A percentile compares a stretch with the other conserved stretches of the same genome.
Evolutionary conservation across 169 alveolate genomes (phyloP).

Genomic region (Amoebophrya sp.): DNA sequence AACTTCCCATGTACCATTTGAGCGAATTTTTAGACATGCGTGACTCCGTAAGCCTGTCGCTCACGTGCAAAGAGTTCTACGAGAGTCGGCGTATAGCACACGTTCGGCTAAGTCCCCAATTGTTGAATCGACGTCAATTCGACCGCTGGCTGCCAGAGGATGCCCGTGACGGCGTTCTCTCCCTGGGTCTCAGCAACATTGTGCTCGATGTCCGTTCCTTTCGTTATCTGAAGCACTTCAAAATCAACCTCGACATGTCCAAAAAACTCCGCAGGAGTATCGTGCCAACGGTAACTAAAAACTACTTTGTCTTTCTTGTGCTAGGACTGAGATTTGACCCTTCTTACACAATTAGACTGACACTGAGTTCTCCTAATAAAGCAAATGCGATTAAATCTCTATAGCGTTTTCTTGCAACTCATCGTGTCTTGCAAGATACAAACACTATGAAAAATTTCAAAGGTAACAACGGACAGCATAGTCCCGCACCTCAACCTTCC

Average conservation of each 20-base stretch:
- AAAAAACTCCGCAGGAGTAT: background rate
- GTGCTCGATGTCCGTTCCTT: background rate
- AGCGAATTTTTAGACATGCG: background rate
- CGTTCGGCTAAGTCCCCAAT: background rate
- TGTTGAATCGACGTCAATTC: background rate
- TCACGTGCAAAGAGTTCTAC: slow-evolving; percentile 19
- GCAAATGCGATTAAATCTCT: too few species aligned
- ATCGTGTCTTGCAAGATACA: background rate
- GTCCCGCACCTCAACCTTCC: background rate
- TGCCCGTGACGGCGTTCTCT: background rate
- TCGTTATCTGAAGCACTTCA: background rate
- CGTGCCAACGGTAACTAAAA: background rate
- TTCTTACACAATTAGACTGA: too few species aligned
- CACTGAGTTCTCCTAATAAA: too few species aligned
- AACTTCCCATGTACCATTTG: background rate
- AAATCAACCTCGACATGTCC: slow-evolving; percentile 11
- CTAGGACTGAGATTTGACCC: too few species aligned
- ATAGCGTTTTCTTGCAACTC: too few species aligned
- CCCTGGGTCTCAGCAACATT: background rate
- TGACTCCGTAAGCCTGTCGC: background rate
- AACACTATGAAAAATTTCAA: background rate
- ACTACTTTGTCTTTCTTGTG: too few species aligned
- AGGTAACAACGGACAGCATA: background rate
- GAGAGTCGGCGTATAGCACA: background rate
- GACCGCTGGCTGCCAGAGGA: background rate